phyloP scores from a whole-genome alignment of 2,329 filamentous ascomycete genomes.

The Hypomyces rosellus region DNA sequence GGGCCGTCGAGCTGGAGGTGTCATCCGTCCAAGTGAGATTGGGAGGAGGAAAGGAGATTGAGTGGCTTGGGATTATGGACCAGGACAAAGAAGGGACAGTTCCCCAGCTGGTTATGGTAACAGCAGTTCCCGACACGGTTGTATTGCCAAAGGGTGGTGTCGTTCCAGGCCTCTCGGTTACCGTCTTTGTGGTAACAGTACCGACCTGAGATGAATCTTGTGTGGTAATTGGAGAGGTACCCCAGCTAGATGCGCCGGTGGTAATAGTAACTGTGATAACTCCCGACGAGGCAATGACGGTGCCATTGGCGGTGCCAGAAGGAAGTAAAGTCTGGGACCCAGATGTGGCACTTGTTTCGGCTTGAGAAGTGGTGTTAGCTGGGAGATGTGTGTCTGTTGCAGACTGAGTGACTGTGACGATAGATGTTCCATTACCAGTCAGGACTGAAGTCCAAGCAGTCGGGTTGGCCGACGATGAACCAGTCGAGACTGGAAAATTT shows the following conservation, averaged over 20 bases:
- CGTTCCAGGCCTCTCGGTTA: not conserved
- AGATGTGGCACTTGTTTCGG: not conserved
- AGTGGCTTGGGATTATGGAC: constrained; percentile 6
- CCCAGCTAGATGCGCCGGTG: not conserved
- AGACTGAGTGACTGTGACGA: not conserved
- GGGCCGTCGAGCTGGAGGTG: not conserved
- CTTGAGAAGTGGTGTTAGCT: constrained; percentile 4
- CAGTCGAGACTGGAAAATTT: constrained; percentile 1
- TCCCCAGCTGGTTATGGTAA: constrained; percentile 2
- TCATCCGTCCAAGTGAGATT: constrained; percentile 1
- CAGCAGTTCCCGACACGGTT: constrained; percentile 6
- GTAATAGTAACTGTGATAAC: not conserved
- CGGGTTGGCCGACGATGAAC: not conserved
- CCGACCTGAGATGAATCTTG: not conserved
- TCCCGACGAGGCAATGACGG: not conserved
- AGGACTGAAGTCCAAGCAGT: not conserved
- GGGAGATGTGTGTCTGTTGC: constrained; percentile 3
- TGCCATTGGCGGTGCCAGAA: not conserved
- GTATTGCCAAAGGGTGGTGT: constrained; percentile 16
- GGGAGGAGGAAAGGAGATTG: not conserved
- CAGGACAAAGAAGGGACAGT: constrained; percentile 8
- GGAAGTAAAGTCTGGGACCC: not conserved
- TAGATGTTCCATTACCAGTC: constrained; percentile 1
- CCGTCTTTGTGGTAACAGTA: constrained; percentile 2
- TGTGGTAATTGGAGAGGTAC: constrained; percentile 1